These are phyloP conservation scores for Boletus subcaerulescens DNA, from an alignment of 768 basidiomycete species.

Conservation along the genomic window DNA sequence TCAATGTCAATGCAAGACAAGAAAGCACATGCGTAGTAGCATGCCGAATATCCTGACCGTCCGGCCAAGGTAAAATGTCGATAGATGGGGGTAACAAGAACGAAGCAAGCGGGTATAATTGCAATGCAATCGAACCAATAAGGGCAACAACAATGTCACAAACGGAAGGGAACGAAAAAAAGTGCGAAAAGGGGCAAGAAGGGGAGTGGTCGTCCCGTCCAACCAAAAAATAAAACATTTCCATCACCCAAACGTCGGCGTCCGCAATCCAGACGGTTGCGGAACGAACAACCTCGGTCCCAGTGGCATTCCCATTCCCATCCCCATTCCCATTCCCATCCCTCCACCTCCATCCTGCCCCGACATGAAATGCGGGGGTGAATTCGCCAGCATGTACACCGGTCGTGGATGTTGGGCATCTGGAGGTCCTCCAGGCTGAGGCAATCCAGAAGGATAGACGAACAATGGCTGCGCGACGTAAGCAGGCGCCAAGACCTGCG, in stretches of 20 bases:
- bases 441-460: conserved; percentile 30
- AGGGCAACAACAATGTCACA: no score
- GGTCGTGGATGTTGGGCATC: conserved; percentile 25
- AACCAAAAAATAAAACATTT: no score
- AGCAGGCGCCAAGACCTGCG: conserved; percentile 23
- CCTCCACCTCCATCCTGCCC: not conserved
- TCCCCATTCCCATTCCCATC: not conserved
- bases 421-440: conserved; percentile 26
- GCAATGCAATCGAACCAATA: not conserved
- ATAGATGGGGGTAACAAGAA: not conserved
- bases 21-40: not conserved
- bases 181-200: no score
- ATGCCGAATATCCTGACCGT: not conserved
- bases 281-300: conserved; percentile 23
- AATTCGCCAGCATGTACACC: conserved; percentile 30
- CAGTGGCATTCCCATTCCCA: not conserved
- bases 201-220: no score
- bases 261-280: conserved; percentile 27
- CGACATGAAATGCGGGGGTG: conserved; percentile 23
- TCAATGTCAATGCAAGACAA: not conserved
- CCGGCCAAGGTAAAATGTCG: not conserved
- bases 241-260: conserved; percentile 23
- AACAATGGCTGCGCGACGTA: conserved; percentile 31
- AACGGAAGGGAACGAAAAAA: no score
- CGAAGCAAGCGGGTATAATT: not conserved